Base-by-base conservation (phyloP, 345 rosid genomes). In the Ceriops tagal region DNA sequence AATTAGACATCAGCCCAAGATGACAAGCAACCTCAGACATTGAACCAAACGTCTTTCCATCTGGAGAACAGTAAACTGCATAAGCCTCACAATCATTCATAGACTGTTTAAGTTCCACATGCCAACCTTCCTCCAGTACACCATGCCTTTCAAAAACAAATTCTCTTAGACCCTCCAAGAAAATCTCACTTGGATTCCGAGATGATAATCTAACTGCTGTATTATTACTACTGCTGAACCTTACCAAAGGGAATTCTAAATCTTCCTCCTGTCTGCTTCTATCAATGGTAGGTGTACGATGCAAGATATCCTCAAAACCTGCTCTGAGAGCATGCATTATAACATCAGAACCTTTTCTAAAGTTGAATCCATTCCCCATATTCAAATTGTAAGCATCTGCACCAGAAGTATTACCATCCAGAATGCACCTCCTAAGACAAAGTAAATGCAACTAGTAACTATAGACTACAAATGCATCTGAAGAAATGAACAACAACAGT, bases 51-150 rank as follows among this genome's bases (percentile, higher is more conserved):
- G 80, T 83, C 81, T 75, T 83, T 58, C 97, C 97, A 84, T 83
- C 88, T 46, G 96, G 98, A 72, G 93, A 87, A 76, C 87, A 83
- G 71, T 86, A 93, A 70, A 84, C 84, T 62, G 85, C 82, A 82
- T 75, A 81, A 26, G 74, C 68, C 68, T 84, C 89, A 86, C 79
- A 75, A 79, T 80, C 78, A 68, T 80, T 63, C 28, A 64, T 47
- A 34, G 89, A 83, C 62, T 78, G 89, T 70, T 79, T 87, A 65
- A 88, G 76, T 78, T 95, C 93, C 35, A 90, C 93, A 52, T 52
- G 84, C 97, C 96, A 90, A 57, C 96, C 99, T 71, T 90, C 93
- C 66, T 85, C 97, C 52, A 92, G 80, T 61, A 80, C 81, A 65
- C 96, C 99, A 71, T 86, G 89, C 84, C 88, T 87, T 81, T 87